Evolutionary conservation across 2,329 filamentous ascomycete genomes (phyloP).

Genomic region (Colletotrichum sp.): DNA sequence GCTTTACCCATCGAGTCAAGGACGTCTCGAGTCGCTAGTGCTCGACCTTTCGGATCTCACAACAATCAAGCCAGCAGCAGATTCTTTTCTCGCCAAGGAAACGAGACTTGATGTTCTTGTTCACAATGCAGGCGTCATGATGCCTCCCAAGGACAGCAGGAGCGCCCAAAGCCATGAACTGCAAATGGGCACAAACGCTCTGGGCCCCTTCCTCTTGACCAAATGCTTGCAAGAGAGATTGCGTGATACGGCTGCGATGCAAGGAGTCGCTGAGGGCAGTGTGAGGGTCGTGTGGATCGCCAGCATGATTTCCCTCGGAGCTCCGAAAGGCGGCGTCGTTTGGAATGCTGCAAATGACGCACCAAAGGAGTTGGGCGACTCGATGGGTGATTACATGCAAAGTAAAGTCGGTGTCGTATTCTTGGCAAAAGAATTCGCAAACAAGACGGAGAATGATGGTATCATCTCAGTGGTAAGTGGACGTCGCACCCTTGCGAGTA

Average conservation of each 20-base stretch:
- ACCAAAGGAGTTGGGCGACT: slow-evolving; percentile 24
- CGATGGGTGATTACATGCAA: background rate
- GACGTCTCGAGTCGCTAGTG: slow-evolving; percentile 43
- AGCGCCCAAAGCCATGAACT: slow-evolving; percentile 47
- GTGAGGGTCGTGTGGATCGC: slow-evolving; percentile 38
- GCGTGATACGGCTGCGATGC: slow-evolving; percentile 35
- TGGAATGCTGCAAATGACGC: slow-evolving; percentile 27
- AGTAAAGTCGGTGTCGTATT: slow-evolving; percentile 37
- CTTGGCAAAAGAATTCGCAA: slow-evolving; percentile 32
- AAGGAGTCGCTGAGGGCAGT: slow-evolving; percentile 27
- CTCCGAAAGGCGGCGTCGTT: slow-evolving; percentile 13
- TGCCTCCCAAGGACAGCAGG: slow-evolving; percentile 40
- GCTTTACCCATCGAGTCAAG: slow-evolving; percentile 38
- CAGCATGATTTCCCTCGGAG: slow-evolving; percentile 21
- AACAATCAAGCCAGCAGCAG: slow-evolving; percentile 35
- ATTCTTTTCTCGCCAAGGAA: slow-evolving; percentile 33
- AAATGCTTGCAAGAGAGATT: slow-evolving; percentile 24
- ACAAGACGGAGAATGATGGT: slow-evolving; percentile 24
- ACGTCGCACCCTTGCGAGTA: background rate
- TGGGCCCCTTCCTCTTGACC: slow-evolving; percentile 43
- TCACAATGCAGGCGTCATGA: slow-evolving; percentile 52
- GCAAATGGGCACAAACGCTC: slow-evolving; percentile 43
- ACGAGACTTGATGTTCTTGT: slow-evolving; percentile 42
- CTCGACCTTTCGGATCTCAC: slow-evolving; percentile 48
- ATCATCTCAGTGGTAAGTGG: slow-evolving; percentile 20